phyloP scores from a whole-genome alignment of 2,329 filamentous ascomycete species.

The Pseudogymnoascus sp. region DNA sequence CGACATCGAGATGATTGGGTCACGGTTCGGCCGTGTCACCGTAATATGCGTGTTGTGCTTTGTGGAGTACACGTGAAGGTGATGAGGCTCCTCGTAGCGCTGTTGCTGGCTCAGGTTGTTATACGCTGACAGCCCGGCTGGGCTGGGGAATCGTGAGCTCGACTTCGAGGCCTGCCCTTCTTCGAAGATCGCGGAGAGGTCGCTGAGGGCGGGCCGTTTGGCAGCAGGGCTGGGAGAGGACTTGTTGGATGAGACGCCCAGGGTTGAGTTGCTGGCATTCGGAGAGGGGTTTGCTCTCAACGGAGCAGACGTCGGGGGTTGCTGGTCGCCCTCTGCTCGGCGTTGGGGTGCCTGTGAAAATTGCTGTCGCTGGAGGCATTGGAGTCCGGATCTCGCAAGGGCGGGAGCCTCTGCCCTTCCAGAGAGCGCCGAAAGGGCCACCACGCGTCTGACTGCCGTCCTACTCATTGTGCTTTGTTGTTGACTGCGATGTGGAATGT shows the following conservation, averaged over 20 bases:
- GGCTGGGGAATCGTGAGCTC: background rate
- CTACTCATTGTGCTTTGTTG: slow-evolving; percentile 23
- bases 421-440: slow-evolving; percentile 22
- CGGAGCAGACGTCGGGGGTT: background rate
- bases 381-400: slow-evolving; percentile 10
- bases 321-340: background rate
- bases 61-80: slow-evolving; percentile 77
- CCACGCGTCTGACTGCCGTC: slow-evolving; percentile 21
- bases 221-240: background rate
- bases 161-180: slow-evolving; percentile 3
- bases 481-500: slow-evolving; percentile 6
- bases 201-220: slow-evolving; percentile 1
- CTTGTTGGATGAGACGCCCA: background rate
- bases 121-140: slow-evolving; percentile 13
- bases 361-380: slow-evolving; percentile 15
- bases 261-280: background rate
- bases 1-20: slow-evolving; percentile 71
- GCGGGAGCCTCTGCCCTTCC: slow-evolving; percentile 12
- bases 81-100: slow-evolving; percentile 55
- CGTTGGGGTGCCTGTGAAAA: background rate
- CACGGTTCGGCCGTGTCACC: slow-evolving; percentile 70
- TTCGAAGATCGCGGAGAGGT: slow-evolving; percentile 1
- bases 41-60: slow-evolving; percentile 97
- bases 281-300: background rate
- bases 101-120: slow-evolving; percentile 19